Conservation (phyloP, 1,139 yeast genomes). For the Blastobotrys proliferans region DNA sequence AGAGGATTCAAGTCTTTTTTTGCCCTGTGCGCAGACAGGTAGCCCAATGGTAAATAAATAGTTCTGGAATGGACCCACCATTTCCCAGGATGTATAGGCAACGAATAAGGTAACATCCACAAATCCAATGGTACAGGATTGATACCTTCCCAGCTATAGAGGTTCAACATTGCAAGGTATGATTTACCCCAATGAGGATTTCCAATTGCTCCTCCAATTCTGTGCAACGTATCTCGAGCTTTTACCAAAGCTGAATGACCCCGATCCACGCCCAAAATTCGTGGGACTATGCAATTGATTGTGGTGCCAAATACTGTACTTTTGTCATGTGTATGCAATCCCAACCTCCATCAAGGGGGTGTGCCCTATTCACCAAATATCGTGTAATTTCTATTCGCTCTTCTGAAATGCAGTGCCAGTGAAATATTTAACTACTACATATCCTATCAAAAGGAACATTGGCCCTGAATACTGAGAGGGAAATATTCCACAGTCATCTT, state of each 20-base stretch:
- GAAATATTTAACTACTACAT: constrained; percentile 69
- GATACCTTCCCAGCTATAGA: constrained; percentile 94
- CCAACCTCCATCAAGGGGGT: constrained; percentile 99
- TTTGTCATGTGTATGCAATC: constrained; percentile 90
- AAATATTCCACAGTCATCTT: constrained; percentile 74
- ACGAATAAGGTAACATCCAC: constrained; percentile 77
- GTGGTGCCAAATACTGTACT: constrained; percentile 95
- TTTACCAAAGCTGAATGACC: constrained; percentile 76
- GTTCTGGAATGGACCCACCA: constrained; percentile 99
- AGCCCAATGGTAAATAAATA: constrained; percentile 83
- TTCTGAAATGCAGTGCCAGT: constrained; percentile 55
- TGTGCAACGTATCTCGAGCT: constrained; percentile 67
- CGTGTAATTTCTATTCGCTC: constrained; percentile 68
- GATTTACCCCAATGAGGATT: constrained; percentile 98
- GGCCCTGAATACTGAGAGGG: constrained; percentile 97
- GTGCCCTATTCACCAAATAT: constrained; percentile 82
- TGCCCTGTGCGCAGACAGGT: constrained; percentile 56
- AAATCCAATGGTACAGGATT: constrained; percentile 98
- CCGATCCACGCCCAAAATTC: constrained; percentile 70
- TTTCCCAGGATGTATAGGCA: constrained; percentile 88
- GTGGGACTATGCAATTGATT: constrained; percentile 71
- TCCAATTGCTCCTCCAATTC: constrained; percentile 84
- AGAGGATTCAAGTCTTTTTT: constrained; percentile 63
- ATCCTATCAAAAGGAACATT: constrained; percentile 93
- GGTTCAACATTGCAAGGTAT: constrained; percentile 74